Percentiles rank a stretch among this genome's conserved stretches.
These are phyloP conservation scores for Ustilago curta DNA, from an alignment of 1,284 basidiomycete species.

Conservation along the genomic window DNA sequence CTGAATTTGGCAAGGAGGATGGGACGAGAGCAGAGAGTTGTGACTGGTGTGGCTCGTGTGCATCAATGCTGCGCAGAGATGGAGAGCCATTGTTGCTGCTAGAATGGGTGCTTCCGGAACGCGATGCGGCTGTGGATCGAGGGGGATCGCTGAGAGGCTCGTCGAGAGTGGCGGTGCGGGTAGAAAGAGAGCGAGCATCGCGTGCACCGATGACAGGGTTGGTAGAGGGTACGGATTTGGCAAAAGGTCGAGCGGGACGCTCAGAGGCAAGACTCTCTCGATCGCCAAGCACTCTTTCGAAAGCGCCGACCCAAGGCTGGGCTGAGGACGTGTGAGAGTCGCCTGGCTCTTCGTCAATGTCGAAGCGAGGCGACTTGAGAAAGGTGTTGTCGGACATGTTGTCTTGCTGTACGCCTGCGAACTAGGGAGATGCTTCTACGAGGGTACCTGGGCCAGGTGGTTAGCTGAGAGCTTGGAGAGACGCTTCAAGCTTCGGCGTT, in stretches of 20 bases:
- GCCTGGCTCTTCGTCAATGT: conserved; percentile 53
- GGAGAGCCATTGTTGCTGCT: conserved; percentile 37
- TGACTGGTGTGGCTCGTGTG: not conserved
- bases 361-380: conserved; percentile 45
- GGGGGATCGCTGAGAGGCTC: conserved; percentile 19
- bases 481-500: not conserved
- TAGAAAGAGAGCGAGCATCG: conserved; percentile 21
- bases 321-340: conserved; percentile 27
- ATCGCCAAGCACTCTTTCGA: conserved; percentile 65
- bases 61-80: conserved; percentile 15
- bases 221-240: conserved; percentile 28
- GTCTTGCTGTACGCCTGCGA: not conserved
- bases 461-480: not conserved
- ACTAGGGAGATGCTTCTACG: not conserved
- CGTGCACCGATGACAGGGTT: conserved; percentile 43
- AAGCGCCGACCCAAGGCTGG: conserved; percentile 61
- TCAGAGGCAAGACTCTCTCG: conserved; percentile 45
- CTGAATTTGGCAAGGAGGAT: conserved; percentile 11
- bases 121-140: conserved; percentile 23
- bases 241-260: conserved; percentile 26
- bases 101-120: conserved; percentile 35
- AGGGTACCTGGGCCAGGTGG: not conserved
- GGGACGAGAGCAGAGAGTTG: conserved; percentile 8
- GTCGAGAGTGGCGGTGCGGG: conserved; percentile 14
- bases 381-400: conserved; percentile 39